phyloP scores from a whole-genome alignment of 495 filamentous ascomycete species.

The Trichoderma asperelloides region DNA sequence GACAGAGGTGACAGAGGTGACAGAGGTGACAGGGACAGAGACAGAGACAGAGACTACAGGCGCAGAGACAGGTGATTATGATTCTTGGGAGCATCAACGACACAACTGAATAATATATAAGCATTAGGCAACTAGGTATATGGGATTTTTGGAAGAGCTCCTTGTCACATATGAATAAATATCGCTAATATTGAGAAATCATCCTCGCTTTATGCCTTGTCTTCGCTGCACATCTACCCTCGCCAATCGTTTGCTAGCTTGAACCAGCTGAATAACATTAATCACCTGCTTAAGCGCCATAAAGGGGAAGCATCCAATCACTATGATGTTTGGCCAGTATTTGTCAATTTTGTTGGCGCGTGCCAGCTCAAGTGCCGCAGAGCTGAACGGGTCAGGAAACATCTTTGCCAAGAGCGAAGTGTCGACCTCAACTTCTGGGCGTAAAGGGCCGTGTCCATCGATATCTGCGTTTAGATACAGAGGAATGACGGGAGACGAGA shows the following conservation, averaged over 20 bases:
- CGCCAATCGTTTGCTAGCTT: neutral
- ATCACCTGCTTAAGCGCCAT: neutral
- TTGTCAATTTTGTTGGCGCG: neutral
- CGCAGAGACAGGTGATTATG: conserved; percentile 2
- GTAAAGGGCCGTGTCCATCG: neutral
- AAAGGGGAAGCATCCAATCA: neutral
- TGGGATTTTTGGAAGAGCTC: neutral
- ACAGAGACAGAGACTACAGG: conserved; percentile 8
- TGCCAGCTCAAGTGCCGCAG: neutral
- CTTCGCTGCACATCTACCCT: neutral
- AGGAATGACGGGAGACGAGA: conserved; percentile 61
- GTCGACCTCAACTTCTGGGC: neutral
- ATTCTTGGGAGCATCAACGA: neutral
- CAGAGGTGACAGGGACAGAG: too few relatives aligned
- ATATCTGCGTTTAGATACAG: neutral
- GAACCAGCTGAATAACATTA: neutral
- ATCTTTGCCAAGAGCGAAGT: neutral
- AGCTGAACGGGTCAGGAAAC: neutral
- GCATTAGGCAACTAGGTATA: too few relatives aligned
- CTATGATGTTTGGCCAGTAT: neutral
- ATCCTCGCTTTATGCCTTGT: neutral
- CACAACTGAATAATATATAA: too few relatives aligned
- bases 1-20: neutral
- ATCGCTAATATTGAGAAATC: neutral
- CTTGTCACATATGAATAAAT: too few relatives aligned